Base-by-base conservation (phyloP, 176 grass and related monocot species). In the Triticum urartu region DNA sequence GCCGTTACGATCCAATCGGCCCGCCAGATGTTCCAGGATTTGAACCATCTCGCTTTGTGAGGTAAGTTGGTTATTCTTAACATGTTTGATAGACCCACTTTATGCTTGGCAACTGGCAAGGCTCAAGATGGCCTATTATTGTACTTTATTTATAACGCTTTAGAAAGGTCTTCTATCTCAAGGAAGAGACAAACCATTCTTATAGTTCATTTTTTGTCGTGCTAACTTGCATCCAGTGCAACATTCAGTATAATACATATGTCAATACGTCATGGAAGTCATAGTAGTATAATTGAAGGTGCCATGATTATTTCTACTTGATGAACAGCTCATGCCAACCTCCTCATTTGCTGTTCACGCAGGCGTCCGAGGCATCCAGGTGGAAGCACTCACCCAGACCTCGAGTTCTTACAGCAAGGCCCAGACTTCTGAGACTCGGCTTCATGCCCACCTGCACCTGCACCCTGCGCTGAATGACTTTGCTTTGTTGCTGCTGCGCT, bases 1-100 rank as follows among this genome's bases (percentile, higher is more conserved):
- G 81, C 13, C 86, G 95, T 24, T 97, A 87, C 47, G 95, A 97
- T 86, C 95, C 95, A 54, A 94, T 94, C 78, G 93, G 91, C 64
- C 91, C 92, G 13, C 94, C 97, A 11, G 94, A 78, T 74, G 77
- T 99, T 64, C 94, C 97, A 89, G 97, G 94, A 11, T 96, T 99
- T 85, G 97, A 96, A 39, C 97, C 92, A 79, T 86, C 85, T 80
- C 92, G 85, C 25, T 96, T 99, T 89, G 84, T 83, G 50, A 97
- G 94, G 94, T 97, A 90, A 61, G 64, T 22, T 64, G 42, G 24
- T 84, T 86, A 59, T 68, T 84, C 33, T 18, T 13, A 26, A 11
- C 30, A 75, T 86, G 82, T 82, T 66, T 59, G 6, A 34, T n/a
- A 58, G 54, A 63, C 34, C 33, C 62, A 56, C 61, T 1, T 66